These are phyloP conservation scores for Geotrichum restrictum DNA, from an alignment of 1,139 yeast species.

Conservation along the genomic window DNA sequence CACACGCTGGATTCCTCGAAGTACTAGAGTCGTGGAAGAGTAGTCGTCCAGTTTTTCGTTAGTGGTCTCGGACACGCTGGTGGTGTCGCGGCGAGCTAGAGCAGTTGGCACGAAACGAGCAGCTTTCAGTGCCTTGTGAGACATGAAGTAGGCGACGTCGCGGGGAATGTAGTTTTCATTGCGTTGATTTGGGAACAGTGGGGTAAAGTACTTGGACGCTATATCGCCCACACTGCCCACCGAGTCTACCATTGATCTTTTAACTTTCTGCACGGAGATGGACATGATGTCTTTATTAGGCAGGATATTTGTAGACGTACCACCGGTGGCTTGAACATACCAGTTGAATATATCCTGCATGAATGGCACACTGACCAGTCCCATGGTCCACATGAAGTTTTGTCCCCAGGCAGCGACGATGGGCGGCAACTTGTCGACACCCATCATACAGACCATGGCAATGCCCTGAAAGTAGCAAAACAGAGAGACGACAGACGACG, in stretches of 20 bases:
- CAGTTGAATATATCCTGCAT: slow-evolving; percentile 86
- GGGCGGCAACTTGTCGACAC: slow-evolving; percentile 87
- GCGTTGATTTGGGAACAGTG: neutral
- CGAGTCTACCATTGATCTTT: slow-evolving; percentile 9
- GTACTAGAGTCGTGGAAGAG: slow-evolving; percentile 63
- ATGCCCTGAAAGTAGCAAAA: slow-evolving; percentile 91
- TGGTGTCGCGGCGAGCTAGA: slow-evolving; percentile 21
- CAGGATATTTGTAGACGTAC: slow-evolving; percentile 70
- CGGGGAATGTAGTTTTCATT: slow-evolving; percentile 11
- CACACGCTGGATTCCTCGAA: slow-evolving; percentile 90
- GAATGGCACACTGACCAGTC: slow-evolving; percentile 72
- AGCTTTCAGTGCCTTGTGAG: slow-evolving; percentile 12
- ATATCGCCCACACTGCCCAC: neutral
- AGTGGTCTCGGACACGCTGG: slow-evolving; percentile 51
- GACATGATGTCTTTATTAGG: slow-evolving; percentile 56
- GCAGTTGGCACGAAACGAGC: neutral
- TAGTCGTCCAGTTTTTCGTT: slow-evolving; percentile 57
- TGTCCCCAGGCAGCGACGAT: slow-evolving; percentile 98
- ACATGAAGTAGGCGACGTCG: slow-evolving; percentile 20
- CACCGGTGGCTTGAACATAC: slow-evolving; percentile 97
- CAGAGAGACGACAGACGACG: slow-evolving; percentile 87
- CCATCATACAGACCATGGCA: slow-evolving; percentile 95
- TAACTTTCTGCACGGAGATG: slow-evolving; percentile 40
- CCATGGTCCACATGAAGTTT: slow-evolving; percentile 95
- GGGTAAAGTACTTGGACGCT: slow-evolving; percentile 6